phyloP scores from a whole-genome alignment of 441 rosid genomes.

The Biscutella laevigata region DNA sequence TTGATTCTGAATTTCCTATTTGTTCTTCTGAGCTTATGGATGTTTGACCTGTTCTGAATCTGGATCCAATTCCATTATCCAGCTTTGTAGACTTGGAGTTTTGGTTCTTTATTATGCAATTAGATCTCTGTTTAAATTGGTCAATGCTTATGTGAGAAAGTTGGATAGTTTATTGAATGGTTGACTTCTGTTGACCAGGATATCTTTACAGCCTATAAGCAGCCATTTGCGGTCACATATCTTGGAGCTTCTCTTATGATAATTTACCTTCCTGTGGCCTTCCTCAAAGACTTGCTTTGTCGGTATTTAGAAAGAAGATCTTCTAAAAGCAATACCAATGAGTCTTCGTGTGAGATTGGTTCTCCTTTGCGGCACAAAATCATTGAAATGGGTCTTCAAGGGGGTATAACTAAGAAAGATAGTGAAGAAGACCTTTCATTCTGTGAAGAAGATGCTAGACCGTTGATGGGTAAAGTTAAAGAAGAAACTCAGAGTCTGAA shows the following conservation, averaged over 20 bases:
- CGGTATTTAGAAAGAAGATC: constrained; percentile 36
- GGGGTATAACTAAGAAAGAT: constrained; percentile 56
- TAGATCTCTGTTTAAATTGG: constrained; percentile 14
- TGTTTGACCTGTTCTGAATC: not conserved
- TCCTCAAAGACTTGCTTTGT: constrained; percentile 76
- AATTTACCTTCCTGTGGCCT: constrained; percentile 87
- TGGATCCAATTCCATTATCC: constrained; percentile 6
- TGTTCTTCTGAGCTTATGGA: not conserved
- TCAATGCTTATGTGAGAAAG: too few species aligned
- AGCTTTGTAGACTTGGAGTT: not conserved
- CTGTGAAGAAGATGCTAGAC: constrained; percentile 45
- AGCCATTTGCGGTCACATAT: constrained; percentile 97
- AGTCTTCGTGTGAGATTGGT: constrained; percentile 38
- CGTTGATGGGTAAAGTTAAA: constrained; percentile 49
- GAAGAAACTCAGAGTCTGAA: constrained; percentile 44
- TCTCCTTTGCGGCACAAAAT: constrained; percentile 51
- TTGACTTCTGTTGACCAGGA: constrained; percentile 42
- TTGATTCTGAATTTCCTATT: not conserved
- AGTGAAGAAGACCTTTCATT: constrained; percentile 52
- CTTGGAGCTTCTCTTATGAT: constrained; percentile 97
- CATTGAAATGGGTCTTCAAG: constrained; percentile 74
- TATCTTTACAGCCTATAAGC: constrained; percentile 75
- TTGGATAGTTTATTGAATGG: not conserved
- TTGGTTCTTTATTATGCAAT: not conserved
- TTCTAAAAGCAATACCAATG: constrained; percentile 41